A percentile compares a stretch with the other conserved stretches of the same genome.
These are phyloP conservation scores for Oryza nivara DNA, from an alignment of 176 grass and related monocot genomes.

Conservation along the genomic window DNA sequence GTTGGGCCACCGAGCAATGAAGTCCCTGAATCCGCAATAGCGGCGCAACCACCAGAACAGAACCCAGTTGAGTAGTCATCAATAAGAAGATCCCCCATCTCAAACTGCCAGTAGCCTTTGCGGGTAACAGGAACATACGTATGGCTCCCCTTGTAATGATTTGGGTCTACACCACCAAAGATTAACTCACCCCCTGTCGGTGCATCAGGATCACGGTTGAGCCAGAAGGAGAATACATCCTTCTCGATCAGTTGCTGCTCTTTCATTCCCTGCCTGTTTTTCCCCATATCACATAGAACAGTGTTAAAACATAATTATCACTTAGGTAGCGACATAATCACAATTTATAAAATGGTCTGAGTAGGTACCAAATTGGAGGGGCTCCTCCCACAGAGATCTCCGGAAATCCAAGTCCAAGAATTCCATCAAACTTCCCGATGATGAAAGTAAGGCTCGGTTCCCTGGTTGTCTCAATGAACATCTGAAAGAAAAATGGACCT, in stretches of 20 bases:
- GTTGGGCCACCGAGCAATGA: constrained; percentile 86
- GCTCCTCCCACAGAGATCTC: constrained; percentile 81
- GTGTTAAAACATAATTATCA: background rate
- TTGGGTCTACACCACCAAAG: constrained; percentile 80
- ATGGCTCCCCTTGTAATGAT: constrained; percentile 74
- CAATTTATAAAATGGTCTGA: constrained; percentile 9
- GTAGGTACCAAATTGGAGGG: constrained; percentile 77
- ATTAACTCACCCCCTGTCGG: constrained; percentile 75
- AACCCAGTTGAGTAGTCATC: constrained; percentile 65
- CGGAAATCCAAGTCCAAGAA: constrained; percentile 89
- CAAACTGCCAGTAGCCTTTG: constrained; percentile 96
- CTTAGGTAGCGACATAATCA: background rate
- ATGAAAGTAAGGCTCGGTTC: constrained; percentile 75
- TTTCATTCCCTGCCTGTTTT: constrained; percentile 81
- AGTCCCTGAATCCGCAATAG: constrained; percentile 95
- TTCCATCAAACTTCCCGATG: constrained; percentile 90
- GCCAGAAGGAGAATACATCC: constrained; percentile 92
- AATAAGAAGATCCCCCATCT: constrained; percentile 77
- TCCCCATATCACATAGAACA: constrained; percentile 31
- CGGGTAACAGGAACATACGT: constrained; percentile 83
- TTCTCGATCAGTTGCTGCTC: constrained; percentile 73
- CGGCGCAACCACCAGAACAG: constrained; percentile 80
- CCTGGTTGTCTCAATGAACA: constrained; percentile 90
- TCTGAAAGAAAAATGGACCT: constrained; percentile 49
- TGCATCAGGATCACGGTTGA: constrained; percentile 80